Conservation (phyloP, 2,329 filamentous ascomycete species). For the Aspergillaceae sp. region DNA sequence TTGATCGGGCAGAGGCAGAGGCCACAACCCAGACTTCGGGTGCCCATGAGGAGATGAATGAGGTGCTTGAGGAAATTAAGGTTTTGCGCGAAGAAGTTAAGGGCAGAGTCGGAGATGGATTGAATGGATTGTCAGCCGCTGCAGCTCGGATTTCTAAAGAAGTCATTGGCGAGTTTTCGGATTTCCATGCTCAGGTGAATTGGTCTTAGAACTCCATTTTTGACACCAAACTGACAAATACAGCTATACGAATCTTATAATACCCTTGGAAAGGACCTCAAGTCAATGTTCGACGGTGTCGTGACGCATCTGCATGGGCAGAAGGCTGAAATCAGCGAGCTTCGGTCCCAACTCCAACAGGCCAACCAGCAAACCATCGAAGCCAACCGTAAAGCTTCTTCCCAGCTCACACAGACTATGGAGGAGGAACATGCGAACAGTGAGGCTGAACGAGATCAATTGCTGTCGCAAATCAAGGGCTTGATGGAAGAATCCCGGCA, state of each 20-base stretch:
- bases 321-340: constrained; percentile 62
- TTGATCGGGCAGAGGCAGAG: constrained; percentile 59
- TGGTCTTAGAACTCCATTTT: not conserved
- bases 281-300: constrained; percentile 72
- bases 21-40: constrained; percentile 44
- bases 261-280: constrained; percentile 76
- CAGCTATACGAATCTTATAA: constrained; percentile 78
- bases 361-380: constrained; percentile 61
- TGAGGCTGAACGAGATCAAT: constrained; percentile 61
- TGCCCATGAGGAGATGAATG: constrained; percentile 78
- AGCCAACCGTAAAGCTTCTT: constrained; percentile 59
- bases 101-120: constrained; percentile 69
- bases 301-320: constrained; percentile 66
- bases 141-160: constrained; percentile 84
- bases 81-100: constrained; percentile 84
- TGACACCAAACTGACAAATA: constrained; percentile 10
- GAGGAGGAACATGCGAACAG: constrained; percentile 68
- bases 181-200: constrained; percentile 64
- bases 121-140: constrained; percentile 72
- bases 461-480: constrained; percentile 68
- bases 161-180: constrained; percentile 72
- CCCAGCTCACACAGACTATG: constrained; percentile 59
- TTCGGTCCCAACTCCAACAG: constrained; percentile 62
- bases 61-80: constrained; percentile 86
- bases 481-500: constrained; percentile 68